Percentiles rank a stretch among this genome's conserved stretches.
phyloP scores from a whole-genome alignment of 306 rosid species.

The Ormosia semicastrata region DNA sequence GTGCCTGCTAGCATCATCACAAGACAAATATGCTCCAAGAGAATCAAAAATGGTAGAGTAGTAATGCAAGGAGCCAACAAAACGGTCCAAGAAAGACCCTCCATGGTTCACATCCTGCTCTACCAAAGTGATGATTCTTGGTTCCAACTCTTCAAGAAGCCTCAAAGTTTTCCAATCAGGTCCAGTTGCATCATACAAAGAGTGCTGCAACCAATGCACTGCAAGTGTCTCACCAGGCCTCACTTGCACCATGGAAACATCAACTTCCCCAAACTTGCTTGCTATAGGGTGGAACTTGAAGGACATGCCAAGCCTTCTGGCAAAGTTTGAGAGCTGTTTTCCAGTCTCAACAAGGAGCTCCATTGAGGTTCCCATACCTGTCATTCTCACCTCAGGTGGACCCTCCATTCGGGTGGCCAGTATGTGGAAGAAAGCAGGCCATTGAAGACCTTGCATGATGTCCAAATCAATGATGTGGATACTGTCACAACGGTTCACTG shows the following conservation, averaged over 20 bases:
- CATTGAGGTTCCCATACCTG: slow-evolving; percentile 65
- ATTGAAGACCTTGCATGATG: slow-evolving; percentile 90
- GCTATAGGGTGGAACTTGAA: slow-evolving; percentile 65
- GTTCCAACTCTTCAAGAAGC: slow-evolving; percentile 54
- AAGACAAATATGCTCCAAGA: slow-evolving; percentile 52
- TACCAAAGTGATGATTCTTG: slow-evolving; percentile 73
- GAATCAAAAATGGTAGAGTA: slow-evolving; percentile 87
- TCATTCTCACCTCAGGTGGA: slow-evolving; percentile 57
- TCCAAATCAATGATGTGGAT: slow-evolving; percentile 83
- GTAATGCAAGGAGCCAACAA: slow-evolving; percentile 81
- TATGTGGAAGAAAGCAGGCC: slow-evolving; percentile 88
- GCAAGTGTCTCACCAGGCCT: slow-evolving; percentile 59
- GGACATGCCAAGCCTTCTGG: slow-evolving; percentile 62
- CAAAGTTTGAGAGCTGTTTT: slow-evolving; percentile 58
- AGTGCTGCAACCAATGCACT: slow-evolving; percentile 83
- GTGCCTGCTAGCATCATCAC: slow-evolving; percentile 58
- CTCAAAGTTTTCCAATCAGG: slow-evolving; percentile 70
- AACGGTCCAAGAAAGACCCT: slow-evolving; percentile 82
- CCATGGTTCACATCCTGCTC: slow-evolving; percentile 69
- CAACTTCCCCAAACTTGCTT: slow-evolving; percentile 51
- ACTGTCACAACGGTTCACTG: slow-evolving; percentile 45
- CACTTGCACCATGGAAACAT: slow-evolving; percentile 44
- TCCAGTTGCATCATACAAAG: slow-evolving; percentile 69
- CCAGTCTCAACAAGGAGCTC: slow-evolving; percentile 73
- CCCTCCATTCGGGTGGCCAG: slow-evolving; percentile 71